Base-by-base conservation (phyloP, 2,329 filamentous ascomycete species). In the Metarhizium robertsii region DNA sequence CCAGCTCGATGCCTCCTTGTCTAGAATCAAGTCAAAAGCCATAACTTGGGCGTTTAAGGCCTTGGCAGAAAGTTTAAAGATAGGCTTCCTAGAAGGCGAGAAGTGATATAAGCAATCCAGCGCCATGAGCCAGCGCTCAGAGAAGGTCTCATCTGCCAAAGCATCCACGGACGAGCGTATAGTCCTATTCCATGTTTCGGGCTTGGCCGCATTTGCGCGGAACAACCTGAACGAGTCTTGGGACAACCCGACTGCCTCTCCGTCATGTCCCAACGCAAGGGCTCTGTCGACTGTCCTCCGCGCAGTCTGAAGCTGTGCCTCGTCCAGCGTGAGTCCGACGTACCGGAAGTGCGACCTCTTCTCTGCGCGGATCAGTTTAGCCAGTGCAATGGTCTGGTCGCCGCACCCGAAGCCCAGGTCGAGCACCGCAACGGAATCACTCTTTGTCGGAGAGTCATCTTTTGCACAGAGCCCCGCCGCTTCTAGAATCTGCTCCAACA, bases 371-470 rank as follows among this genome's bases (percentile, higher is more conserved):
- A 66, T 58, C 29, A 67, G 61, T 11, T 63, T 64, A 2, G 67
- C 71, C 29, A 82, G 61, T 55, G 77, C 73, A 20, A 77, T 63
- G 0, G 74, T 79, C 63, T 84, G 81, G 59, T 84, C 79, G 36
- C 81, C 81, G 58, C 81, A 84, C 10, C 81, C 80, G 58, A 82
- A 79, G 2, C 81, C 80, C 1, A 83, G 68, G 57, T 84, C 80
- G 1, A 84, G 66, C 10, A 79, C 67, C 3, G 71, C 64, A 5
- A 74, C 59, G 6, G 60, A 54, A 7, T 36, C 13, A 7, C 29
- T 13, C 7, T 30, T 32, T 2, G n/a, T 10, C 13, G 56, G 38
- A 13, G 50, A 32, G 5, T 58, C 38, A 5, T 58, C 53, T 8
- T 55, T 16, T 20, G 59, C 53, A 50, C 73, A 55, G 4, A 81